phyloP scores from a whole-genome alignment of 345 rosid genomes.

The Heritiera fomes region DNA sequence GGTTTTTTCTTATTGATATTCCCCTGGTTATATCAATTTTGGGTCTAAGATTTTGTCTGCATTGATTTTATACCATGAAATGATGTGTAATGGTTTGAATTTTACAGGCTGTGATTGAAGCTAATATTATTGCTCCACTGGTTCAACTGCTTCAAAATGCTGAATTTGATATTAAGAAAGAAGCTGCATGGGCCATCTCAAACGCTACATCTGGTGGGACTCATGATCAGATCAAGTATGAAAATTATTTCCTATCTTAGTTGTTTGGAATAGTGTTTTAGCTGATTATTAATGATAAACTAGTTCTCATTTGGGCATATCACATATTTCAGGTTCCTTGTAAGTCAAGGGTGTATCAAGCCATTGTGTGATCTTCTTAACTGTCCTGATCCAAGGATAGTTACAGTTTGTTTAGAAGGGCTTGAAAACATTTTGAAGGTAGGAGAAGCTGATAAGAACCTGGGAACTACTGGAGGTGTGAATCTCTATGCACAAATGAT shows the following conservation, averaged over 20 bases:
- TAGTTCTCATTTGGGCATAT: neutral
- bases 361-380: conserved; percentile 78
- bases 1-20: neutral
- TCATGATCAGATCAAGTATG: conserved; percentile 83
- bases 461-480: conserved; percentile 39
- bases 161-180: conserved; percentile 85
- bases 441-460: conserved; percentile 49
- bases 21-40: neutral
- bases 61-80: neutral
- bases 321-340: conserved; percentile 44
- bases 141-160: conserved; percentile 68
- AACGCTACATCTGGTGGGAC: conserved; percentile 92
- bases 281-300: neutral
- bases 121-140: conserved; percentile 61
- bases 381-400: conserved; percentile 72
- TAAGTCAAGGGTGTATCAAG: conserved; percentile 77
- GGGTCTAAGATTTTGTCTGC: neutral
- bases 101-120: conserved; percentile 66
- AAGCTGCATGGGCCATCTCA: conserved; percentile 85
- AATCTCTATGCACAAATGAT: conserved; percentile 56
- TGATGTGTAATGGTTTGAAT: neutral
- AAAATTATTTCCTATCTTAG: neutral
- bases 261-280: neutral
- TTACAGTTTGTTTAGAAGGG: conserved; percentile 52
- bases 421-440: conserved; percentile 59